These are phyloP conservation scores for Leishmania arabica DNA, from an alignment of 208 protist genomes.

Conservation along the genomic window DNA sequence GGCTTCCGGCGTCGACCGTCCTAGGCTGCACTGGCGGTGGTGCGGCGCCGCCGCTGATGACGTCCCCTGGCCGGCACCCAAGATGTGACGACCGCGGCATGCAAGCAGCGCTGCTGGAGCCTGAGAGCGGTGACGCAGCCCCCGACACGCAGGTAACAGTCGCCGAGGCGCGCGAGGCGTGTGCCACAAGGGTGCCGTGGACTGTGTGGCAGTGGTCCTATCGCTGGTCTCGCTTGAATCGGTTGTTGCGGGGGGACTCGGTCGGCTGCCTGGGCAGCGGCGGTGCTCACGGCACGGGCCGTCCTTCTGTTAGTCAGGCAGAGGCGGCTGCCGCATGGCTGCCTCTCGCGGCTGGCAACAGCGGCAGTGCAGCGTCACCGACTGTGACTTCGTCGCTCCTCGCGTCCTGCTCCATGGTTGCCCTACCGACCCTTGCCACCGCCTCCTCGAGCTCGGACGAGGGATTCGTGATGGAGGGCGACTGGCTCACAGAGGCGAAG, in stretches of 20 bases:
- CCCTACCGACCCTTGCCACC: slow-evolving; percentile 7
- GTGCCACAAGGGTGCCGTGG: slow-evolving; percentile 64
- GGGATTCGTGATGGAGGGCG: slow-evolving; percentile 28
- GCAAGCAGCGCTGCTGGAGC: slow-evolving; percentile 11
- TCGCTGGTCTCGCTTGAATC: slow-evolving; percentile 55
- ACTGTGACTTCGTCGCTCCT: background rate
- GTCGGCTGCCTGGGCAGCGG: background rate
- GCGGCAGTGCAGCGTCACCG: background rate
- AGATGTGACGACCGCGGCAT: background rate
- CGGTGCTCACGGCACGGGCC: background rate
- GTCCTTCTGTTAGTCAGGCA: background rate
- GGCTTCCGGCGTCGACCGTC: slow-evolving; percentile 34
- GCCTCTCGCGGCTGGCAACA: background rate
- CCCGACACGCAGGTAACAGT: slow-evolving; percentile 45
- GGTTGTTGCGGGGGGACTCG: slow-evolving; percentile 6
- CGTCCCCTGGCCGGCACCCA: background rate
- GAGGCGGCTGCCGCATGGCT: slow-evolving; percentile 31
- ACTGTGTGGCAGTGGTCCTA: slow-evolving; percentile 90
- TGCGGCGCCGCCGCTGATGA: slow-evolving; percentile 6
- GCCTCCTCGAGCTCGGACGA: slow-evolving; percentile 30
- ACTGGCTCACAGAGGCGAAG: slow-evolving; percentile 28
- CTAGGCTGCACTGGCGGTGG: slow-evolving; percentile 3
- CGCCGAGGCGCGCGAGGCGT: slow-evolving; percentile 50
- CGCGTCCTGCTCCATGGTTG: background rate
- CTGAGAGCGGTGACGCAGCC: slow-evolving; percentile 8